Conservation (phyloP, 192 early-diverging fungal genomes). For the Obelidium mucronatum region DNA sequence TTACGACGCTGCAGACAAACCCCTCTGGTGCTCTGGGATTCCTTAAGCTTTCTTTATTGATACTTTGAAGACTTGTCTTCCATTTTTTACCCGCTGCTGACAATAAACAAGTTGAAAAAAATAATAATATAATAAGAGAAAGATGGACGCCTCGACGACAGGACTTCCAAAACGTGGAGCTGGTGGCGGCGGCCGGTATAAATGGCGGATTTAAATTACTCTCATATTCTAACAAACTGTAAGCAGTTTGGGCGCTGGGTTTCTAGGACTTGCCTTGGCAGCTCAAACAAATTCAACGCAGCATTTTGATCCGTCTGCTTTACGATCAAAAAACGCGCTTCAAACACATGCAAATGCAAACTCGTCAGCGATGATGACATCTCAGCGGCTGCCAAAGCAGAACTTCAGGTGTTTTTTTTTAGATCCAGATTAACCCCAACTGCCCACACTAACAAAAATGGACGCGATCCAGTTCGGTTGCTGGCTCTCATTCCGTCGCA, state of each 20-base stretch:
- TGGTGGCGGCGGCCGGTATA: not conserved
- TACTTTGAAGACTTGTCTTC: too few relatives aligned
- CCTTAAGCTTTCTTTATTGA: too few relatives aligned
- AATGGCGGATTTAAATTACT: not conserved
- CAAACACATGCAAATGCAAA: not conserved
- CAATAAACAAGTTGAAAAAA: too few relatives aligned
- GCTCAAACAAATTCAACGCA: not conserved
- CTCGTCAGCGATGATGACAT: conserved; percentile 7
- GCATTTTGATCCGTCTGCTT: not conserved
- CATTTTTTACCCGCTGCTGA: too few relatives aligned
- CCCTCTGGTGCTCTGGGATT: too few relatives aligned
- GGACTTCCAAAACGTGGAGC: not conserved
- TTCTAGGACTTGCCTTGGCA: not conserved
- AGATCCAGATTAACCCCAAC: not conserved
- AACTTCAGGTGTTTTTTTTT: conserved; percentile 8
- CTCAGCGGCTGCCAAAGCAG: conserved; percentile 11
- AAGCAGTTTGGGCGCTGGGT: not conserved
- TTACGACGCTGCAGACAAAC: too few relatives aligned
- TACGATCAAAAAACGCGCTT: conserved; percentile 26
- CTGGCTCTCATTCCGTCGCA: not conserved
- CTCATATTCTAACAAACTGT: not conserved
- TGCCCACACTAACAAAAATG: not conserved
- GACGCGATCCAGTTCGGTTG: not conserved
- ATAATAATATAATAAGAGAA: too few relatives aligned
- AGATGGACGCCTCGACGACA: conserved; percentile 5